Conservation (phyloP, 169 alveolate genomes). For the Besnoitia besnoiti region DNA sequence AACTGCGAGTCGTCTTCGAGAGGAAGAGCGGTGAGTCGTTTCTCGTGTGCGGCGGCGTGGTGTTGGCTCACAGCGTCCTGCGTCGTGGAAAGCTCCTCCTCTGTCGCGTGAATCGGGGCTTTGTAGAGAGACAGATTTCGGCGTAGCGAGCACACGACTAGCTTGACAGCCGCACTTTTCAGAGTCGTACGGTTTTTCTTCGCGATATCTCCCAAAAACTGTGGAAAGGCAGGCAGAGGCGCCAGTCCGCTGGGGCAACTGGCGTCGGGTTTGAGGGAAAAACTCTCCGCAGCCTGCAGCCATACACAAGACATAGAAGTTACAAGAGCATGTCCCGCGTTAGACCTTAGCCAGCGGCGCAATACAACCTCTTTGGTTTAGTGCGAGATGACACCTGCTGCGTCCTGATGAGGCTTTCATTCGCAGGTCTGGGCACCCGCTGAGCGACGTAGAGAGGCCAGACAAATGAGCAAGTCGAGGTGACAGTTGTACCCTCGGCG, state of each 20-base stretch:
- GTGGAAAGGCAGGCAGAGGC: not conserved
- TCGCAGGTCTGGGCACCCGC: too few relatives aligned
- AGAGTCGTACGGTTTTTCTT: not conserved
- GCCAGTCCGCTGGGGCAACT: not conserved
- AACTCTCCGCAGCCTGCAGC: constrained; percentile 13
- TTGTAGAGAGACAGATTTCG: constrained; percentile 21
- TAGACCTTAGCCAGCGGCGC: not conserved
- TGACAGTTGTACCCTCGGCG: too few relatives aligned
- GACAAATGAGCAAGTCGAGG: too few relatives aligned
- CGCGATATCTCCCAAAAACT: not conserved
- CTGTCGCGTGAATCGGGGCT: not conserved
- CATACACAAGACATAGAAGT: not conserved
- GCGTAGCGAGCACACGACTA: constrained; percentile 30
- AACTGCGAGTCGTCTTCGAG: too few relatives aligned
- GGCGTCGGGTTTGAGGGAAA: not conserved
- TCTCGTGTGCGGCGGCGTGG: too few relatives aligned
- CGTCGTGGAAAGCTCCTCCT: not conserved
- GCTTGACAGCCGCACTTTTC: constrained; percentile 17
- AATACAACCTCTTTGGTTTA: too few relatives aligned
- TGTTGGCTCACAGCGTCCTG: constrained; percentile 15
- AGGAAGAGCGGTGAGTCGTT: too few relatives aligned
- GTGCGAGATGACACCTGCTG: too few relatives aligned
- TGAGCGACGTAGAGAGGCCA: too few relatives aligned
- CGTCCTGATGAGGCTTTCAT: too few relatives aligned
- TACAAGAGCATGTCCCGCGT: not conserved